Percentiles rank a stretch among this genome's conserved stretches.
phyloP scores from a whole-genome alignment of 2,329 filamentous ascomycete genomes.

The Arthroderma sp. region DNA sequence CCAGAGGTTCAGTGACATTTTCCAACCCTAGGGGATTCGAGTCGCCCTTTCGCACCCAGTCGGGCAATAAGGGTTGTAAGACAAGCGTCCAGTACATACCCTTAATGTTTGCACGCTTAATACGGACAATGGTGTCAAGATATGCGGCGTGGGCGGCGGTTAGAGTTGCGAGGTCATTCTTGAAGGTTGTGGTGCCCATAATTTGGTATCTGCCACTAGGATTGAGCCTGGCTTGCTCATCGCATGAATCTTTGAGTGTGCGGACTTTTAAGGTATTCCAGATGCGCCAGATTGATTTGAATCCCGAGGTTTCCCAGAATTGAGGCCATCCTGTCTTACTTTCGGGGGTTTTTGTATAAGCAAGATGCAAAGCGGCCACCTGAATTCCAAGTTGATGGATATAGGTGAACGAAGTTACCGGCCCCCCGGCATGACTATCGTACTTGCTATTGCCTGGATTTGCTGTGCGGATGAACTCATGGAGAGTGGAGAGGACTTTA shows the following conservation, averaged over 20 bases:
- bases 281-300: slow-evolving; percentile 19
- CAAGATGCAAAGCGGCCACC: neutral
- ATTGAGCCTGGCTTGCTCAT: slow-evolving; percentile 21
- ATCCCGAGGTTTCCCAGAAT: slow-evolving; percentile 20
- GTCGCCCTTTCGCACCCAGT: slow-evolving; percentile 16
- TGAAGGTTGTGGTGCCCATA: slow-evolving; percentile 25
- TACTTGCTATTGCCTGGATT: slow-evolving; percentile 4
- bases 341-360: slow-evolving; percentile 5
- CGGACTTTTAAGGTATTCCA: slow-evolving; percentile 24
- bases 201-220: slow-evolving; percentile 21
- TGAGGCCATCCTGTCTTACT: slow-evolving; percentile 17
- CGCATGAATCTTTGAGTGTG: slow-evolving; percentile 20
- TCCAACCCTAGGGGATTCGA: slow-evolving; percentile 17
- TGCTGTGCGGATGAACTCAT: slow-evolving; percentile 11
- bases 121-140: slow-evolving; percentile 14
- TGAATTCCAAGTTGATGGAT: slow-evolving; percentile 3
- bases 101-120: slow-evolving; percentile 16
- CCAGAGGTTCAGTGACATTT: slow-evolving; percentile 16
- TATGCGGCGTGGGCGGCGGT: slow-evolving; percentile 18
- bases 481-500: slow-evolving; percentile 16
- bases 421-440: slow-evolving; percentile 16
- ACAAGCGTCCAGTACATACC: slow-evolving; percentile 23
- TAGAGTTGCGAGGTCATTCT: slow-evolving; percentile 22
- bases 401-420: slow-evolving; percentile 16
- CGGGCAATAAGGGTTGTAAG: slow-evolving; percentile 18